These are phyloP conservation scores for Byssothecium circinans DNA, from an alignment of 2,329 filamentous ascomycete genomes.

Conservation along the genomic window DNA sequence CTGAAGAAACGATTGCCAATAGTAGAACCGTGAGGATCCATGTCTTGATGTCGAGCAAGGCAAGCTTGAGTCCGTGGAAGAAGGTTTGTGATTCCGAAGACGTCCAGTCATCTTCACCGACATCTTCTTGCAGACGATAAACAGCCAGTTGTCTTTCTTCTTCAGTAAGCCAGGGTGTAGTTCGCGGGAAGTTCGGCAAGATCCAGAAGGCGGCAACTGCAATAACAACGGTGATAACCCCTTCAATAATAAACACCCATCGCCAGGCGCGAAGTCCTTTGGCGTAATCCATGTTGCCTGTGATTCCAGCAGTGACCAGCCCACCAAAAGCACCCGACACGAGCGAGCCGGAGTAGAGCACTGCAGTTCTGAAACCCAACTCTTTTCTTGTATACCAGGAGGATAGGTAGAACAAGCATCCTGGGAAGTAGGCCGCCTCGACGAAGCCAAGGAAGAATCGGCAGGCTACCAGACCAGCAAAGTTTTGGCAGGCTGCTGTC, in stretches of 20 bases:
- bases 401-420: conserved; percentile 64
- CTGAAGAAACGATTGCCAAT: conserved; percentile 45
- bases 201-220: conserved; percentile 61
- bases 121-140: conserved; percentile 42
- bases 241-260: conserved; percentile 72
- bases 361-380: conserved; percentile 64
- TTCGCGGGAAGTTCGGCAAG: conserved; percentile 67
- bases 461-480: conserved; percentile 50
- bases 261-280: conserved; percentile 64
- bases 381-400: conserved; percentile 73
- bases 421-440: conserved; percentile 57
- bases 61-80: conserved; percentile 46
- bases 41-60: conserved; percentile 44
- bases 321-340: conserved; percentile 74
- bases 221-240: conserved; percentile 63
- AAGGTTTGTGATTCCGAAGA: conserved; percentile 40
- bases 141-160: conserved; percentile 44
- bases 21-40: conserved; percentile 45
- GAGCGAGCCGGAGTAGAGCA: conserved; percentile 68
- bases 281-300: conserved; percentile 62
- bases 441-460: conserved; percentile 58
- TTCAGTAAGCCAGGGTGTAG: conserved; percentile 43
- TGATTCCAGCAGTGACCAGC: conserved; percentile 62
- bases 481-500: conserved; percentile 47
- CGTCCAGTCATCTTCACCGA: conserved; percentile 46